Evolutionary conservation across 306 rosid species (phyloP).

Genomic region (Lathyrus oleraceus): DNA sequence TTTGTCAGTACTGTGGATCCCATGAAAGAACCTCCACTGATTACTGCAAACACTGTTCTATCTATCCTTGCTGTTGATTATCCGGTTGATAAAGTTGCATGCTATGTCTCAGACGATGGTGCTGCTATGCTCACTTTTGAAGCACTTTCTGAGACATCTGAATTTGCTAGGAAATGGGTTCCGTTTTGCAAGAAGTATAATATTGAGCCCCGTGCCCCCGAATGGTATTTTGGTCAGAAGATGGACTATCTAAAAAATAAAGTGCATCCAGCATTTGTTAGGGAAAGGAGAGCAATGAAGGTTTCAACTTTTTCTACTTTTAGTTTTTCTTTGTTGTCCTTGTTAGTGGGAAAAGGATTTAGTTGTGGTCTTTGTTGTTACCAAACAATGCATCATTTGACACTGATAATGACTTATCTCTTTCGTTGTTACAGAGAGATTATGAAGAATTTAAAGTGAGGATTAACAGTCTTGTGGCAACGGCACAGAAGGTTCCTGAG

Average conservation of each 20-base stretch:
- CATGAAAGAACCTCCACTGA: constrained; percentile 90
- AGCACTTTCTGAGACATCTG: constrained; percentile 96
- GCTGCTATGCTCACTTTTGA: constrained; percentile 99
- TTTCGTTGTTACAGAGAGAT: constrained; percentile 63
- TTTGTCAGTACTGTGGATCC: constrained; percentile 99
- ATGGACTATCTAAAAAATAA: constrained; percentile 86
- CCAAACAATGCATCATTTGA: constrained; percentile 5
- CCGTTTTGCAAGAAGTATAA: constrained; percentile 80
- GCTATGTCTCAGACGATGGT: constrained; percentile 99
- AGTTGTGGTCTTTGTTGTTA: background rate
- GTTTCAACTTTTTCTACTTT: constrained; percentile 39
- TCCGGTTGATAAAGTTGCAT: constrained; percentile 91
- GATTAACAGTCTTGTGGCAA: constrained; percentile 81
- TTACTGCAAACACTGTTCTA: constrained; percentile 92
- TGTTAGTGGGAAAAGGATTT: constrained; percentile 1
- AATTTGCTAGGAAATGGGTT: constrained; percentile 90
- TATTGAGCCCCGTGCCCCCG: constrained; percentile 95
- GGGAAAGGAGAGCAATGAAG: constrained; percentile 98
- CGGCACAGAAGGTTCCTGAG: constrained; percentile 92
- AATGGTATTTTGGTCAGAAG: constrained; percentile 87
- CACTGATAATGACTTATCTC: background rate
- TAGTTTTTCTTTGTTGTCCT: background rate
- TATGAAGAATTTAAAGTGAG: constrained; percentile 94
- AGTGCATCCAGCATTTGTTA: constrained; percentile 88
- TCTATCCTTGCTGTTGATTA: constrained; percentile 94